A percentile compares a stretch with the other conserved stretches of the same genome.
These are phyloP conservation scores for Aspergillus sp. DNA, from an alignment of 2,329 filamentous ascomycete species.

Conservation along the genomic window DNA sequence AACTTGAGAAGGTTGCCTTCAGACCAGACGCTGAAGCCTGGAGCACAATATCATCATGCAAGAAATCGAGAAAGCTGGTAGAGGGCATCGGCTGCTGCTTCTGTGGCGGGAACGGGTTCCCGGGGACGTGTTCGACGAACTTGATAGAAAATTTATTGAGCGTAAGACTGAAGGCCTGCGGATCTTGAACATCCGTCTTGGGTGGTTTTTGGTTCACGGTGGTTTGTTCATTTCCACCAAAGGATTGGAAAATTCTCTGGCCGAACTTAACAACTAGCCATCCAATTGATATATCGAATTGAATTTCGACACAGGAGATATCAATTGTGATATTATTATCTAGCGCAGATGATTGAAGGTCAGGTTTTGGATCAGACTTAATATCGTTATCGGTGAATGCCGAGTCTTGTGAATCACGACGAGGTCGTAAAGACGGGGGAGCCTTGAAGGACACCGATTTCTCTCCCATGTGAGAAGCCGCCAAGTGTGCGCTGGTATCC, in stretches of 20 bases:
- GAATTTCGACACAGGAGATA: constrained; percentile 29
- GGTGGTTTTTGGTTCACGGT: constrained; percentile 5
- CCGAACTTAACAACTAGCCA: constrained; percentile 41
- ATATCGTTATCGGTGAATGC: constrained; percentile 9
- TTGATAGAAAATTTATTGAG: constrained; percentile 34
- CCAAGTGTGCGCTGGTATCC: constrained; percentile 21
- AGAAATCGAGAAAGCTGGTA: constrained; percentile 19
- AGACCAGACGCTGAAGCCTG: constrained; percentile 28
- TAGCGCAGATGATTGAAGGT: neutral
- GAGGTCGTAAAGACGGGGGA: constrained; percentile 21
- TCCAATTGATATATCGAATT: constrained; percentile 42
- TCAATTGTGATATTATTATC: constrained; percentile 29
- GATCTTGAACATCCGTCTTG: constrained; percentile 10
- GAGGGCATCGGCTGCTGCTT: constrained; percentile 8
- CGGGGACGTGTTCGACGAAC: constrained; percentile 39
- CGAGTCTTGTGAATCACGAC: constrained; percentile 19
- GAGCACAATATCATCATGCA: constrained; percentile 35
- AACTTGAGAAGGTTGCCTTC: constrained; percentile 23
- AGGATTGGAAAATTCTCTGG: constrained; percentile 29
- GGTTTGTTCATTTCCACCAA: constrained; percentile 14
- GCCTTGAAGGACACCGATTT: constrained; percentile 21
- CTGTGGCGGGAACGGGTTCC: constrained; percentile 25
- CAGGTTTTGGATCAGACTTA: constrained; percentile 6
- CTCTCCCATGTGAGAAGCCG: constrained; percentile 23
- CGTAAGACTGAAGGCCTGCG: constrained; percentile 24